phyloP scores from a whole-genome alignment of 2,329 filamentous ascomycete genomes.

The Thielaviopsis euricoi region DNA sequence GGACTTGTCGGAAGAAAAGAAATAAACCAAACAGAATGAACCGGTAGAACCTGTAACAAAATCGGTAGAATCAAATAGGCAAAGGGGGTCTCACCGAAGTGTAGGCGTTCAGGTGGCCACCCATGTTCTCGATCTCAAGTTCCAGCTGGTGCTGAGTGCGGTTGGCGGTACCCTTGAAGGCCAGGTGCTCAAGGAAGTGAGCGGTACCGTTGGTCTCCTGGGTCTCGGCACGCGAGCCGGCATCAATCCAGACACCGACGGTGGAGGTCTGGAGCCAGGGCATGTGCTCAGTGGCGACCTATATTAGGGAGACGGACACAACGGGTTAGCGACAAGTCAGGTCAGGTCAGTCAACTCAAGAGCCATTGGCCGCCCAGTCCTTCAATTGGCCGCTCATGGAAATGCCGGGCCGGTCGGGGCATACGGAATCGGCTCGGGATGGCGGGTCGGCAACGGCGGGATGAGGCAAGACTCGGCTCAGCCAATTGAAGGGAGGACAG shows the following conservation, averaged over 20 bases:
- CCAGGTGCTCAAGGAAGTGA: slow-evolving; percentile 98
- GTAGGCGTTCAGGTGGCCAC: slow-evolving; percentile 97
- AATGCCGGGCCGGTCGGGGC: slow-evolving; percentile 12
- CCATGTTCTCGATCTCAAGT: slow-evolving; percentile 99
- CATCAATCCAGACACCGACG: slow-evolving; percentile 98
- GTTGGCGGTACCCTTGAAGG: slow-evolving; percentile 97
- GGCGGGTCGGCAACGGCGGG: not conserved
- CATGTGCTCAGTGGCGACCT: slow-evolving; percentile 97
- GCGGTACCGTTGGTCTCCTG: slow-evolving; percentile 97
- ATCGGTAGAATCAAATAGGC: not conserved
- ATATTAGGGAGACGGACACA: slow-evolving; percentile 10
- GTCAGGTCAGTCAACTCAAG: not conserved
- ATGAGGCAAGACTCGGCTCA: not conserved
- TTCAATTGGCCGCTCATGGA: slow-evolving; percentile 23
- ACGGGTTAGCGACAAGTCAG: slow-evolving; percentile 1
- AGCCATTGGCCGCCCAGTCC: not conserved
- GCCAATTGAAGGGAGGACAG: slow-evolving; percentile 16
- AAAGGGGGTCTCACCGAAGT: slow-evolving; percentile 60
- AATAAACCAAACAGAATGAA: not conserved
- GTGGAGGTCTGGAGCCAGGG: slow-evolving; percentile 97
- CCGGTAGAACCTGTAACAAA: not conserved
- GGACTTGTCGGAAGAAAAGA: not conserved
- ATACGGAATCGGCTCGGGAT: not conserved
- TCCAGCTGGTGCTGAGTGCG: slow-evolving; percentile 94
- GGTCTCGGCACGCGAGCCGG: slow-evolving; percentile 93